Evolutionary conservation across 2,329 filamentous ascomycete species (phyloP), one percentile per base, ranked within the genome.

Genomic region (Trichoderma simmonsii): DNA sequence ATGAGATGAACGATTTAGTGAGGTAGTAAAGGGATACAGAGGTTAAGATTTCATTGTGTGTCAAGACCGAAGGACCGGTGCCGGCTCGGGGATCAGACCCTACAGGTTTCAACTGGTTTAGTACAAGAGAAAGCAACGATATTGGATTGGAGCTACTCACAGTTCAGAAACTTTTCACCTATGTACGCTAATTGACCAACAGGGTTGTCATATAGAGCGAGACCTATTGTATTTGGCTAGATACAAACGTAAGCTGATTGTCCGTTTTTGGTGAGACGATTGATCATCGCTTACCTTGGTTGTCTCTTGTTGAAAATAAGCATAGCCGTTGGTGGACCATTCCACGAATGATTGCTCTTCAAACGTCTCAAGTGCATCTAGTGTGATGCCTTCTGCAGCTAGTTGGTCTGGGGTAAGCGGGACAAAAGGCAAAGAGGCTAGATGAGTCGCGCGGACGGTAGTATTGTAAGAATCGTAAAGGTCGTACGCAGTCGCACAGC

Each of bases 121-220:
- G 57, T 28, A 75, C 3, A 32, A 5, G 18, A 32, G 9, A n/a
- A 51, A 34, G 69, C 26, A 59, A 71, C 11, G 34, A 21, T 14
- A 11, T 21, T 11, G 2, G 43, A n/a, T 51, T 11, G 15, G n/a
- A 2, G 4, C 7, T 4, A 71, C 74, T 73, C 65, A 75, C 71
- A 74, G 54, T 73, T 73, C 6, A 77, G 73, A 60, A 75, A 73
- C 66, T 85, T 84, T 73, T 85, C 82, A 1, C 82, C 83, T 0
- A 85, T 77, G 74, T 81, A 85, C 63, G 82, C 80, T 76, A 85
- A 78, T 56, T 83, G 80, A 0, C 83, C 84, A 3, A 85, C 75
- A 0, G 83, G 84, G 64, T 81, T 83, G 71, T 85, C 83, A 30
- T 82, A 78, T 64, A 83, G 77, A 21, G 80, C 81, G 39, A 82